These are phyloP conservation scores for Boletus smithii DNA, from an alignment of 1,284 basidiomycete genomes.

Conservation along the genomic window DNA sequence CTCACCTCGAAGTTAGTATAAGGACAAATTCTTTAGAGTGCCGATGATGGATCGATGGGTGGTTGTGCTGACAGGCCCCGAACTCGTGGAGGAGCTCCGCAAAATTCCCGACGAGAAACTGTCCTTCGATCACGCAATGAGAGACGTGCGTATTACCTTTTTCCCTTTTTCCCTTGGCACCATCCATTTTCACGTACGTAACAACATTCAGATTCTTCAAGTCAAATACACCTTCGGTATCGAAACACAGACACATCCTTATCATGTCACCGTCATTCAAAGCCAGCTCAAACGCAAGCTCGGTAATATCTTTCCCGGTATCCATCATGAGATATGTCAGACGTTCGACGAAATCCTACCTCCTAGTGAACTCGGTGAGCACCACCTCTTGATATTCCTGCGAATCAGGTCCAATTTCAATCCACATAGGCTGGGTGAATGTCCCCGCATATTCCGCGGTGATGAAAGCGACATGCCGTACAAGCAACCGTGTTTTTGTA, in stretches of 20 bases:
- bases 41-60: slow-evolving; percentile 38
- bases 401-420: slow-evolving; percentile 13
- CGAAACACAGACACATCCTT: slow-evolving; percentile 34
- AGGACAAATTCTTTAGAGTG: slow-evolving; percentile 36
- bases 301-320: slow-evolving; percentile 32
- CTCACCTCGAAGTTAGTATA: slow-evolving; percentile 31
- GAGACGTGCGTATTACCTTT: slow-evolving; percentile 30
- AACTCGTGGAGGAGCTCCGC: slow-evolving; percentile 38
- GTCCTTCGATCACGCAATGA: slow-evolving; percentile 35
- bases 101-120: slow-evolving; percentile 37
- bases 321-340: slow-evolving; percentile 38
- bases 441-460: slow-evolving; percentile 29
- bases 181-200: slow-evolving; percentile 14
- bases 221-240: slow-evolving; percentile 39
- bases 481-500: slow-evolving; percentile 45
- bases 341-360: slow-evolving; percentile 35
- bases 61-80: slow-evolving; percentile 34
- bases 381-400: slow-evolving; percentile 1
- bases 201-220: slow-evolving; percentile 33
- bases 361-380: slow-evolving; percentile 22
- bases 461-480: slow-evolving; percentile 37
- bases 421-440: slow-evolving; percentile 30
- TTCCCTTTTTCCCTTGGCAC: background rate
- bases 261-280: slow-evolving; percentile 38
- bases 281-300: slow-evolving; percentile 40